Evolutionary conservation across 805 yeast genomes (phyloP).

Genomic region (Allodekkera sacchari): DNA sequence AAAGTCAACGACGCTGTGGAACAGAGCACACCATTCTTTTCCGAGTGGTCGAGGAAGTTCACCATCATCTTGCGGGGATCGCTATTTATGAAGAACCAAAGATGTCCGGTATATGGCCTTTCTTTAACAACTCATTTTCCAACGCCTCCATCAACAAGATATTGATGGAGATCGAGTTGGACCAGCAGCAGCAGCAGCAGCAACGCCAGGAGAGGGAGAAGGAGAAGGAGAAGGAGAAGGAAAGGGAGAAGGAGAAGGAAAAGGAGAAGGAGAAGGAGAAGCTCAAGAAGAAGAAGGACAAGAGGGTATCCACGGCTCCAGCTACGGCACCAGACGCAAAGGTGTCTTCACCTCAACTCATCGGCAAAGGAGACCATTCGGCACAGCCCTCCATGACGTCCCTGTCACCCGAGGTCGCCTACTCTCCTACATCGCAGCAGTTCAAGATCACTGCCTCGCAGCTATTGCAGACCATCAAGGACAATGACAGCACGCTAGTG

Average conservation of each 20-base stretch:
- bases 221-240: neutral
- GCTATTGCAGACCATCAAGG: constrained; percentile 26
- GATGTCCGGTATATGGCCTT: constrained; percentile 33
- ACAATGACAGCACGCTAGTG: constrained; percentile 16
- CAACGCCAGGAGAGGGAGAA: constrained; percentile 1
- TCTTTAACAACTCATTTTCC: constrained; percentile 28
- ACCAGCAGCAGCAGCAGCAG: constrained; percentile 17
- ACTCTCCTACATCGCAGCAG: constrained; percentile 14
- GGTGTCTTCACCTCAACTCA: neutral
- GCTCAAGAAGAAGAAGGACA: constrained; percentile 1
- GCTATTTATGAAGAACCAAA: no score
- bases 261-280: constrained; percentile 1
- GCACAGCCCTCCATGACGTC: constrained; percentile 8
- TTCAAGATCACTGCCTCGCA: constrained; percentile 25
- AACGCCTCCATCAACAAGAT: constrained; percentile 29
- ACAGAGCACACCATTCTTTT: no score
- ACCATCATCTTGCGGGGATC: no score
- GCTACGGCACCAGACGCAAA: neutral
- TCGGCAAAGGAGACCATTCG: neutral
- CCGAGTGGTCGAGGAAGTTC: no score
- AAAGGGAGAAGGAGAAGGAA: constrained; percentile 1
- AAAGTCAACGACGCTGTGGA: no score
- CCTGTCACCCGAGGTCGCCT: constrained; percentile 14
- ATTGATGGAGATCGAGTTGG: constrained; percentile 28
- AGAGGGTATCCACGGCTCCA: neutral